Evolutionary conservation across 2,329 filamentous ascomycete genomes (phyloP).

Genomic region (Aspergillus tubingensis): DNA sequence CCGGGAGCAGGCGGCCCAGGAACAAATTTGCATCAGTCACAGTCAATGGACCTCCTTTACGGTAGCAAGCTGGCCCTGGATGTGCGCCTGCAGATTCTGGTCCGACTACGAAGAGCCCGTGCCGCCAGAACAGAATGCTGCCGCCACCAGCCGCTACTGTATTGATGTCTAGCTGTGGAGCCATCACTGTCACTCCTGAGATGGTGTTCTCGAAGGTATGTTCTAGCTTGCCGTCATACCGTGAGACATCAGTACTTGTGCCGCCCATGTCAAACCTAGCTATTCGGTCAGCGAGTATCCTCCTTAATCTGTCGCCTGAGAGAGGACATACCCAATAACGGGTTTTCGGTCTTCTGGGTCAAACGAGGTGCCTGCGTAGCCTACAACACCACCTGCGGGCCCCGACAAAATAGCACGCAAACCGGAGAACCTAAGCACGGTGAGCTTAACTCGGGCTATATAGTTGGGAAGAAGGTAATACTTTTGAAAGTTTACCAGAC

Average conservation of each 20-base stretch:
- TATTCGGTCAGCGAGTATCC: not conserved
- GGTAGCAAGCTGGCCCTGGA: slow-evolving; percentile 87
- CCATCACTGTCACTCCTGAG: slow-evolving; percentile 88
- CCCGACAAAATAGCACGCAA: slow-evolving; percentile 86
- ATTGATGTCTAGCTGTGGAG: slow-evolving; percentile 90
- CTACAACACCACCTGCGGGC: slow-evolving; percentile 87
- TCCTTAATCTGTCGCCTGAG: not conserved
- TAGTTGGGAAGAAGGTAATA: not conserved
- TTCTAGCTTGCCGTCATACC: slow-evolving; percentile 87
- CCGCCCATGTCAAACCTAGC: slow-evolving; percentile 83
- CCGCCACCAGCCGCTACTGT: slow-evolving; percentile 85
- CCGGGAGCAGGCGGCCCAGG: slow-evolving; percentile 79
- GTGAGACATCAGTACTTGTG: slow-evolving; percentile 83
- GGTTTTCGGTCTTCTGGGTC: slow-evolving; percentile 78
- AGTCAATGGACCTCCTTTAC: slow-evolving; percentile 85
- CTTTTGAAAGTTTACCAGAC: slow-evolving; percentile 54
- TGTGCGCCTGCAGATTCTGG: slow-evolving; percentile 90
- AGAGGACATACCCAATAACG: slow-evolving; percentile 70
- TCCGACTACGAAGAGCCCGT: slow-evolving; percentile 87
- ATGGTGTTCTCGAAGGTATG: slow-evolving; percentile 94
- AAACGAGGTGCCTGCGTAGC: slow-evolving; percentile 88
- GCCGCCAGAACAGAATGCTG: slow-evolving; percentile 74
- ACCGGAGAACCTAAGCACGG: slow-evolving; percentile 66
- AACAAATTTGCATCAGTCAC: slow-evolving; percentile 92
- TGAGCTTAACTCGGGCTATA: not conserved